Conservation (phyloP, 2,329 filamentous ascomycete species). For the Emericellopsis atlantica region DNA sequence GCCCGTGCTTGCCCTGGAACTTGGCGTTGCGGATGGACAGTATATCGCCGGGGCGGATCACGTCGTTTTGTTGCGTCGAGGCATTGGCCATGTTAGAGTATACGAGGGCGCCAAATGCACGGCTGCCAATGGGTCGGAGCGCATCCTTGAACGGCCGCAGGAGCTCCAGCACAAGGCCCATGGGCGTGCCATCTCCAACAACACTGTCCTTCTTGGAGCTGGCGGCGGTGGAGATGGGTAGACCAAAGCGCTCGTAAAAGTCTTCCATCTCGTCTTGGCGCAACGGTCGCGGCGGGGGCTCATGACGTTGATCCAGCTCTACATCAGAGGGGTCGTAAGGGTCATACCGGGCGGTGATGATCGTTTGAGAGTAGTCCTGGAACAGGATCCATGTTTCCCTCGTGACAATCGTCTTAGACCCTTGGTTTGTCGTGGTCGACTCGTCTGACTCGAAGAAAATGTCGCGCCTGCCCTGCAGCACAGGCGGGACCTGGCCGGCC, state of each 20-base stretch:
- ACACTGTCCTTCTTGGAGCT: constrained; percentile 63
- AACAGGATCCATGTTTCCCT: constrained; percentile 83
- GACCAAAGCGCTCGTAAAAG: constrained; percentile 70
- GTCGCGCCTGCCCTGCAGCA: constrained; percentile 72
- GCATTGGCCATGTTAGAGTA: constrained; percentile 95
- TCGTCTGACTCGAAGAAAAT: constrained; percentile 76
- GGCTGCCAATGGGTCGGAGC: constrained; percentile 72
- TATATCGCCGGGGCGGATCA: constrained; percentile 88
- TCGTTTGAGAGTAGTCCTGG: constrained; percentile 91
- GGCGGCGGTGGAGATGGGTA: constrained; percentile 60
- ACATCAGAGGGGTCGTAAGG: constrained; percentile 60
- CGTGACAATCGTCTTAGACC: constrained; percentile 58
- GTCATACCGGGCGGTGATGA: constrained; percentile 73
- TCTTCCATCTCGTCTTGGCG: constrained; percentile 90
- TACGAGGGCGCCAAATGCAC: constrained; percentile 81
- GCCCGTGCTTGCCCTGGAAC: constrained; percentile 89
- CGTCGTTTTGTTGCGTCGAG: constrained; percentile 76
- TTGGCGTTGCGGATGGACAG: constrained; percentile 84
- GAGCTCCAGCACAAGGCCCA: constrained; percentile 66
- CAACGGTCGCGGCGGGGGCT: constrained; percentile 65
- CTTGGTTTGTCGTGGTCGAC: constrained; percentile 53
- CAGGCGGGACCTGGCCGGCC: constrained; percentile 65
- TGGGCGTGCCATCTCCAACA: constrained; percentile 74
- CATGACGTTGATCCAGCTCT: constrained; percentile 72
- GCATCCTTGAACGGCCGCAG: constrained; percentile 62